phyloP scores from a whole-genome alignment of 768 basidiomycete species.

The Gloeostereum incarnatum region DNA sequence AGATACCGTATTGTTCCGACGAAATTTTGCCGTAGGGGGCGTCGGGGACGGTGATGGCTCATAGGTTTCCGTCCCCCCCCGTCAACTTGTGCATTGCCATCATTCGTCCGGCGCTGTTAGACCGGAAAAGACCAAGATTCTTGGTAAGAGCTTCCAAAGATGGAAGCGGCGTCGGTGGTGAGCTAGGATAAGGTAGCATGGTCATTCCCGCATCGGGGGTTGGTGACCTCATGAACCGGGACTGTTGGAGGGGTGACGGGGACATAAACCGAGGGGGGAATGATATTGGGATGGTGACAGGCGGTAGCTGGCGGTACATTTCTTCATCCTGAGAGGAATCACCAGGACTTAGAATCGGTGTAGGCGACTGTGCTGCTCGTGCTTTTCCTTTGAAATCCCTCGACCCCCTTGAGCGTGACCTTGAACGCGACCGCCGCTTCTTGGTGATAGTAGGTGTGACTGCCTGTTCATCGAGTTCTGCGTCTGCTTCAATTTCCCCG shows the following conservation, averaged over 20 bases:
- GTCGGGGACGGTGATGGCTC: constrained; percentile 44
- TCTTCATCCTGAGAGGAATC: constrained; percentile 72
- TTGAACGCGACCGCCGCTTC: constrained; percentile 68
- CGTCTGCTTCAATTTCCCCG: constrained; percentile 21
- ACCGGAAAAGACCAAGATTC: constrained; percentile 77
- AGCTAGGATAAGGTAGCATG: constrained; percentile 47
- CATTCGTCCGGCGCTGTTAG: constrained; percentile 82
- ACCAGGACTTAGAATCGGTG: constrained; percentile 34
- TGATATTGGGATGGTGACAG: constrained; percentile 22
- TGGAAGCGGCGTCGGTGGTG: constrained; percentile 63
- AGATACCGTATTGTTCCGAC: constrained; percentile 79
- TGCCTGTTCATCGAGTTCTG: constrained; percentile 13
- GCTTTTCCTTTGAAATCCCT: constrained; percentile 63
- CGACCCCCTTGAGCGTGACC: constrained; percentile 71
- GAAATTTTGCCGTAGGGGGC: constrained; percentile 29
- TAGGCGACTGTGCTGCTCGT: constrained; percentile 36
- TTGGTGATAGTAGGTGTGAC: constrained; percentile 33
- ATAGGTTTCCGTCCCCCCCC: constrained; percentile 58
- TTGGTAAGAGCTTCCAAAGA: constrained; percentile 71
- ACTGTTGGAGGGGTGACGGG: constrained; percentile 45
- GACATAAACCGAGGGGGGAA: constrained; percentile 31
- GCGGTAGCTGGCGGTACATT: too few species aligned
- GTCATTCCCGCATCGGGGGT: constrained; percentile 44
- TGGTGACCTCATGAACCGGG: constrained; percentile 29
- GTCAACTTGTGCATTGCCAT: constrained; percentile 83